Percentiles rank a stretch among this genome's conserved stretches.
These are phyloP conservation scores for Talaromyces rugulosus DNA, from an alignment of 2,329 filamentous ascomycete genomes.

Conservation along the genomic window DNA sequence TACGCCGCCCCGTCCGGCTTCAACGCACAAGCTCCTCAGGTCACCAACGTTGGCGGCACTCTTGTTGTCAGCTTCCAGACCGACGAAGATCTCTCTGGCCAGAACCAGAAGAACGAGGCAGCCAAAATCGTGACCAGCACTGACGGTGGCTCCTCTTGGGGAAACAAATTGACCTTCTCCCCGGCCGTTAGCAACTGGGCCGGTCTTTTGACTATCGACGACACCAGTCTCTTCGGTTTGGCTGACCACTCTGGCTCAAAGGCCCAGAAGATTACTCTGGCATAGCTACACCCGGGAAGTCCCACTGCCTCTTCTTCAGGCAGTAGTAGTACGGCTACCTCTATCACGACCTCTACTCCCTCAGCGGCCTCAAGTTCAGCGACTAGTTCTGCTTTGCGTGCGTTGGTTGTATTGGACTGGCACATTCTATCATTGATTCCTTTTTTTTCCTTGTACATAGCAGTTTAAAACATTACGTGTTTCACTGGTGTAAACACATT, in stretches of 20 bases:
- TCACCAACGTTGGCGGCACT: conserved; percentile 9
- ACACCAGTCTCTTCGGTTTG: conserved; percentile 1
- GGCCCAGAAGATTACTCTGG: not conserved
- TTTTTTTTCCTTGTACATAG: not conserved
- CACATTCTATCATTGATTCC: not conserved
- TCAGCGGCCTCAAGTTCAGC: not conserved
- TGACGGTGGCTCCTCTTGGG: conserved; percentile 8
- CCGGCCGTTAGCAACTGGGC: conserved; percentile 5
- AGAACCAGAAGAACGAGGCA: not conserved
- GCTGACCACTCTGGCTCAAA: conserved; percentile 5
- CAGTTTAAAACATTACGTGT: not conserved
- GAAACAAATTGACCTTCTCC: conserved; percentile 4
- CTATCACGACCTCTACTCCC: not conserved
- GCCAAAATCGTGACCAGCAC: conserved; percentile 8
- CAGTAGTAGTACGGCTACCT: not conserved
- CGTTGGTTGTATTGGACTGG: not conserved
- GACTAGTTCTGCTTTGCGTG: not conserved
- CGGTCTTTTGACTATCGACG: conserved; percentile 5
- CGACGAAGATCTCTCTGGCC: conserved; percentile 3
- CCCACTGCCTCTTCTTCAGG: not conserved
- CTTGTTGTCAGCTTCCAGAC: conserved; percentile 10
- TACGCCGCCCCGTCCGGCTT: conserved; percentile 3
- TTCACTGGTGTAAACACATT: not conserved
- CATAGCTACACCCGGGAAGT: not conserved
- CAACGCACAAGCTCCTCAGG: conserved; percentile 9